Base-by-base conservation (phyloP, 768 basidiomycete genomes). In the Leccinum arenicola region DNA sequence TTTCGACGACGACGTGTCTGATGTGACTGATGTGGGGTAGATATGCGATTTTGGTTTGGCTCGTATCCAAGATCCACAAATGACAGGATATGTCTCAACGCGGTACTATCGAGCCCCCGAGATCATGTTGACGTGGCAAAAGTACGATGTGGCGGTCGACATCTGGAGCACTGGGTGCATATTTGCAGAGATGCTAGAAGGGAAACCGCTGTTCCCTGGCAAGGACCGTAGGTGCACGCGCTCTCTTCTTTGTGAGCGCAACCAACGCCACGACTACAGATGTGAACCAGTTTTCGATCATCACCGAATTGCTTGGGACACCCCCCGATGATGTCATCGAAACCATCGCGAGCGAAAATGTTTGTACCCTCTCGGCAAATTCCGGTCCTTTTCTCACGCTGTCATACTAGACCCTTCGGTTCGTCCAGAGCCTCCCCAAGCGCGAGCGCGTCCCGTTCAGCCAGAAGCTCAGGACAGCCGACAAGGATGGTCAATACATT, bases 61-160 rank as follows among this genome's bases (percentile, higher is more conserved):
- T 36, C 91, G 97, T 54, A 95, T 99, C 63, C 97, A 98, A 75
- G 97, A 99, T 73, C 96, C 96, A 5, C 97, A 99, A 73, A 99
- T 99, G 97, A 99, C 97, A 1, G 97, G 97, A 62, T 99, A 98
- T 71, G 97, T 98, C 61, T 98, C 97, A 58, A 99, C 97, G 54
- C 83, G 97, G 65, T 99, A 99, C 78, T 99, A 99, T 73, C 89
- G 97, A 54, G 97, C 97, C 6, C 97, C 97, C 6, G 97, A 99
- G 76, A 99, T 99, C 78, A 99, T 99, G 97, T 83, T 99, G 72
- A 99, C 97, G 40, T 99, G 97, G 97, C 97, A 99, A 75, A 98
- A 98, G 79, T 99, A 99, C 77, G 96, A 98, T 74, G 95, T 98
- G 57, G 97, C 96, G 53, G 97, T 99, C 62, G 97, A 99, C 73